Percentiles rank a stretch among this genome's conserved stretches.
These are phyloP conservation scores for Cercospora nicotianae DNA, from an alignment of 2,329 filamentous ascomycete genomes.

Conservation along the genomic window DNA sequence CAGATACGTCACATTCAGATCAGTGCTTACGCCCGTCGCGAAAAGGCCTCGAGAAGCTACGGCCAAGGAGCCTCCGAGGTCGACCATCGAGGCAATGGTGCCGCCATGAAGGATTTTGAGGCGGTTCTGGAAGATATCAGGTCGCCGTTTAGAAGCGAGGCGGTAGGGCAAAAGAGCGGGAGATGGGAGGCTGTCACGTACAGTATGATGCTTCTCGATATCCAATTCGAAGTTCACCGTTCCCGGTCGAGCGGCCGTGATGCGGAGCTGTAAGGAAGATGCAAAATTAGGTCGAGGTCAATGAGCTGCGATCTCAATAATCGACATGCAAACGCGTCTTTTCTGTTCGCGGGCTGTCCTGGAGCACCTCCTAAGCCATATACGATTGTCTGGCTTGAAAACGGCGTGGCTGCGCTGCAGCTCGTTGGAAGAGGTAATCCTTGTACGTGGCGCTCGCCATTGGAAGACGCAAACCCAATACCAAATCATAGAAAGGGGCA, in stretches of 20 bases:
- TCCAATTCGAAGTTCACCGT: slow-evolving; percentile 74
- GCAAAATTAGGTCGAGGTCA: background rate
- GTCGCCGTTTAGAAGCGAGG: background rate
- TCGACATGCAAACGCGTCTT: background rate
- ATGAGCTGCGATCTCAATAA: background rate
- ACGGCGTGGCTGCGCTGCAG: background rate
- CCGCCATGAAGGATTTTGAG: slow-evolving; percentile 75
- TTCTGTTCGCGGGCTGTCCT: background rate
- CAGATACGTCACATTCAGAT: slow-evolving; percentile 66
- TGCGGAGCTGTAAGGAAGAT: slow-evolving; percentile 56
- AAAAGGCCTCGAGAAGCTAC: slow-evolving; percentile 66
- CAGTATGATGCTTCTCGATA: slow-evolving; percentile 73
- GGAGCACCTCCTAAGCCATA: background rate
- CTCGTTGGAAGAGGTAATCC: background rate
- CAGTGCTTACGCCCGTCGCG: slow-evolving; percentile 66
- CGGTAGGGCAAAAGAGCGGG: background rate
- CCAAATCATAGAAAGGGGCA: background rate
- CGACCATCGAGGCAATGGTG: slow-evolving; percentile 73
- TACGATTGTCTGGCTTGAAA: background rate
- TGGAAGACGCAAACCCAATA: background rate
- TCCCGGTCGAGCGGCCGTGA: slow-evolving; percentile 64
- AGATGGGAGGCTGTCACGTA: slow-evolving; percentile 42
- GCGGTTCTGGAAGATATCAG: slow-evolving; percentile 61
- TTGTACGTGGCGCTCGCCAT: background rate
- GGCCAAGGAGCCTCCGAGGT: slow-evolving; percentile 65